A percentile compares a stretch with the other conserved stretches of the same genome.
Conservation (phyloP, 306 rosid species). For the Corylus avellana region DNA sequence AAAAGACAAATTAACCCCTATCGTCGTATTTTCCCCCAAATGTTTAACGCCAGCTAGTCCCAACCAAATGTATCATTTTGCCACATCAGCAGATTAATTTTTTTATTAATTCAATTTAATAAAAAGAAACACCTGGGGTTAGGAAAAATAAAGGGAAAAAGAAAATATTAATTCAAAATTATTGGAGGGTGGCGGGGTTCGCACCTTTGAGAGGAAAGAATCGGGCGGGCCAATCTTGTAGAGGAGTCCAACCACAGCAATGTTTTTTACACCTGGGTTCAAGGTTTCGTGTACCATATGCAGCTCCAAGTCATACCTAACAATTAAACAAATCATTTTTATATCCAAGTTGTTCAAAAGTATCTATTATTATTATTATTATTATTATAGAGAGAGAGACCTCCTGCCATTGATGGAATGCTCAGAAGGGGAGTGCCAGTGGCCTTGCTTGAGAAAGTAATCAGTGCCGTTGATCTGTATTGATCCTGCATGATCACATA, state of each 20-base stretch:
- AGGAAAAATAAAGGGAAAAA: background rate
- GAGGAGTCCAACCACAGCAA: constrained; percentile 57
- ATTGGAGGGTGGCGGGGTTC: background rate
- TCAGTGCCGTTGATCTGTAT: constrained; percentile 52
- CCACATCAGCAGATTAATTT: too few relatives aligned
- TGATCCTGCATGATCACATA: constrained; percentile 49
- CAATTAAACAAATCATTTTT: background rate
- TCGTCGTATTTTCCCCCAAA: too few relatives aligned
- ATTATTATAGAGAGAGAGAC: constrained; percentile 22
- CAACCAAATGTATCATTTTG: too few relatives aligned
- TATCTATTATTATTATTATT: background rate
- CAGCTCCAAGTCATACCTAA: constrained; percentile 68
- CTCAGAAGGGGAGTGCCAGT: constrained; percentile 87
- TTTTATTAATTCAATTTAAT: too few relatives aligned
- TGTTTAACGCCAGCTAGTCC: too few relatives aligned
- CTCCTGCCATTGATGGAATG: constrained; percentile 68
- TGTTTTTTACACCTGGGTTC: constrained; percentile 21
- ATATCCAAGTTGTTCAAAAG: background rate
- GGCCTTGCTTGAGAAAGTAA: constrained; percentile 56
- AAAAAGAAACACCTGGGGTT: too few relatives aligned
- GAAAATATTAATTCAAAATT: background rate
- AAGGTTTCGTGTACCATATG: constrained; percentile 65
- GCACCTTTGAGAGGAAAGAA: constrained; percentile 52
- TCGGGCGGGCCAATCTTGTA: constrained; percentile 55
- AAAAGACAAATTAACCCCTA: too few relatives aligned